These are phyloP conservation scores for Saprolegnia parasitica DNA, from an alignment of 352 stramenopile genomes.

Conservation along the genomic window DNA sequence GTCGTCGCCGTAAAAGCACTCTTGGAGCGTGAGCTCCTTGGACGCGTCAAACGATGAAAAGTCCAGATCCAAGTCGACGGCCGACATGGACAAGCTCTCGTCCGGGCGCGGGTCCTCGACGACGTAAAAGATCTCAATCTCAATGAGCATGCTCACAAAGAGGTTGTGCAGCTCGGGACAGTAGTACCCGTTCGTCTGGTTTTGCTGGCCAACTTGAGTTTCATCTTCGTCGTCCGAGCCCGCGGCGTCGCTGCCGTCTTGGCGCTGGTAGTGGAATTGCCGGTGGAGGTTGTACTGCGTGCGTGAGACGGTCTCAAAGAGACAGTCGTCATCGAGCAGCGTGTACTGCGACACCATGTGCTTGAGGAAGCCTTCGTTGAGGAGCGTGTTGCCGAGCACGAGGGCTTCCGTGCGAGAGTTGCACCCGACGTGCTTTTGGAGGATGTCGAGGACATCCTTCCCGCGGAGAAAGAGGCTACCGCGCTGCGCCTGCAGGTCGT, in stretches of 20 bases:
- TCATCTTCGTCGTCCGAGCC: constrained; percentile 18
- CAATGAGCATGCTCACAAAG: constrained; percentile 27
- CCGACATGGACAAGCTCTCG: constrained; percentile 25
- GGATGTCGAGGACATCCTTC: constrained; percentile 28
- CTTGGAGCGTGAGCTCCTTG: constrained; percentile 29
- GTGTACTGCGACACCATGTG: constrained; percentile 30
- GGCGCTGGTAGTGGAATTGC: constrained; percentile 24
- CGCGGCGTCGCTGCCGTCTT: constrained; percentile 3
- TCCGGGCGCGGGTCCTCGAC: constrained; percentile 24
- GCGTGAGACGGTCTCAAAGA: constrained; percentile 28
- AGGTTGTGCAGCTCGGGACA: constrained; percentile 30
- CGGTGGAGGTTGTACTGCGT: constrained; percentile 27
- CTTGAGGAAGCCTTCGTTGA: constrained; percentile 31
- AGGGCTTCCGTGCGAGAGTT: constrained; percentile 26
- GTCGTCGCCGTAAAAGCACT: constrained; percentile 27
- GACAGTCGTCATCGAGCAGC: constrained; percentile 27
- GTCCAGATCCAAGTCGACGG: constrained; percentile 22
- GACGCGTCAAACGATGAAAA: constrained; percentile 15
- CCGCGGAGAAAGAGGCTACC: constrained; percentile 28
- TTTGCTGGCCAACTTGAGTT: constrained; percentile 32
- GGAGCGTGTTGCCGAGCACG: constrained; percentile 28
- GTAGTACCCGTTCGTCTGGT: constrained; percentile 31
- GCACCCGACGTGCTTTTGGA: constrained; percentile 28
- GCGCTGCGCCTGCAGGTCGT: constrained; percentile 24
- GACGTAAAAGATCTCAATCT: constrained; percentile 28